Conservation (phyloP, 371 early-diverging fungal species). For the Entomophthora muscae region DNA sequence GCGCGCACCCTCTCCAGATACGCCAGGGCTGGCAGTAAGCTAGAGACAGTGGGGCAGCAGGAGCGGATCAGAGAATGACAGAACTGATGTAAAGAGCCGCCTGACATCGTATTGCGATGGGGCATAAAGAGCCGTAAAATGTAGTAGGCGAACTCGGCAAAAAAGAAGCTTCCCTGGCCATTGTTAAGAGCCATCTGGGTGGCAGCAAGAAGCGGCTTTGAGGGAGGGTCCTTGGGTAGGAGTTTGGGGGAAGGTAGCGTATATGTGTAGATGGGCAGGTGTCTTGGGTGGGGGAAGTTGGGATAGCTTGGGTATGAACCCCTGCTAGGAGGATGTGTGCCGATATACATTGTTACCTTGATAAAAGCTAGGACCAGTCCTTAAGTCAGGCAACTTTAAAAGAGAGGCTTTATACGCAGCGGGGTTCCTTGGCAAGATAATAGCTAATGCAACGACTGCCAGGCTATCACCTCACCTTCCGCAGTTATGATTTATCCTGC, state of each 20-base stretch:
- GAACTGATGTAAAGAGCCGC: constrained; percentile 1
- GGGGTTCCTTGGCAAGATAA: too few relatives aligned
- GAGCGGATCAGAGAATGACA: not conserved
- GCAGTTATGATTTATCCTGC: too few relatives aligned
- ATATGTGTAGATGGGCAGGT: not conserved
- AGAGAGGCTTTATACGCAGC: too few relatives aligned
- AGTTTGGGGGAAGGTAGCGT: not conserved
- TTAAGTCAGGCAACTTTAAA: too few relatives aligned
- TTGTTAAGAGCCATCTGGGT: not conserved
- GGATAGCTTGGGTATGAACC: not conserved
- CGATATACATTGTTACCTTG: not conserved
- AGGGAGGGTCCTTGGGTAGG: not conserved
- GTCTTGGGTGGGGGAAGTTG: not conserved
- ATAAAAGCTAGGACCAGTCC: too few relatives aligned
- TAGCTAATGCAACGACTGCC: too few relatives aligned
- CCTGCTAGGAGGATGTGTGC: not conserved
- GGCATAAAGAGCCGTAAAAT: not conserved
- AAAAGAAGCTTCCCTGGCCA: not conserved
- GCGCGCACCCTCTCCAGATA: not conserved
- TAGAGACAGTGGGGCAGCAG: not conserved
- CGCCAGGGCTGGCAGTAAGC: not conserved
- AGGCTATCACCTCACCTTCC: too few relatives aligned
- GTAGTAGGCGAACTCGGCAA: constrained; percentile 5
- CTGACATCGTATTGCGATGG: not conserved
- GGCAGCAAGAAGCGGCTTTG: not conserved